Percentiles rank a stretch among this genome's conserved stretches.
Conservation (phyloP, 2,329 filamentous ascomycete genomes). For the Trichoderma brevicompactum region DNA sequence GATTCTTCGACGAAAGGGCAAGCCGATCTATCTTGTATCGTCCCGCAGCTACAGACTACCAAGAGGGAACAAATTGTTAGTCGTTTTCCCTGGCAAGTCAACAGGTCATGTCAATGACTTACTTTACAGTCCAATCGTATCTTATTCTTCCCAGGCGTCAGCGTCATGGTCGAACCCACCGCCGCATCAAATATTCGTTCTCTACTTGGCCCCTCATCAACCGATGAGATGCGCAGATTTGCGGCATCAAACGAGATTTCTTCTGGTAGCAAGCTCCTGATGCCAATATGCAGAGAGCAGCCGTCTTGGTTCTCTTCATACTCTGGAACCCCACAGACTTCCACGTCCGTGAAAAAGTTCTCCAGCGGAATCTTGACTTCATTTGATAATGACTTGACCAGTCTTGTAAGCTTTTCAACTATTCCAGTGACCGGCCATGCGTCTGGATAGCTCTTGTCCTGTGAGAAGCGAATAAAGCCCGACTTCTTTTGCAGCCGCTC, state of each 20-base stretch:
- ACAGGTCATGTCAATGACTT: slow-evolving; percentile 31
- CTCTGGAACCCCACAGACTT: slow-evolving; percentile 68
- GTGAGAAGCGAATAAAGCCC: slow-evolving; percentile 32
- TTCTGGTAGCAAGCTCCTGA: slow-evolving; percentile 75
- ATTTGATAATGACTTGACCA: slow-evolving; percentile 52
- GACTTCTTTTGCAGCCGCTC: slow-evolving; percentile 50
- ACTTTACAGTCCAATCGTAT: slow-evolving; percentile 45
- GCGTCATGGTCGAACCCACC: slow-evolving; percentile 33
- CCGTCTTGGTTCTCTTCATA: slow-evolving; percentile 76
- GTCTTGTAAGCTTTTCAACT: slow-evolving; percentile 52
- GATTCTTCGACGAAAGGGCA: slow-evolving; percentile 64
- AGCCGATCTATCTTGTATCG: slow-evolving; percentile 77
- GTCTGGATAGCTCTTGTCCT: slow-evolving; percentile 35
- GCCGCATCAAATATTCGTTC: slow-evolving; percentile 54
- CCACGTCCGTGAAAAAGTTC: slow-evolving; percentile 73
- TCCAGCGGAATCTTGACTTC: slow-evolving; percentile 71
- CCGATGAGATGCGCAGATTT: slow-evolving; percentile 65
- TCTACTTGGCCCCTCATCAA: slow-evolving; percentile 58
- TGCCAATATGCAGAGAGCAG: slow-evolving; percentile 69
- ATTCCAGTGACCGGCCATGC: slow-evolving; percentile 51
- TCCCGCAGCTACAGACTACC: slow-evolving; percentile 68
- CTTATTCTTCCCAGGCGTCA: slow-evolving; percentile 55
- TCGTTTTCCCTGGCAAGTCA: slow-evolving; percentile 10
- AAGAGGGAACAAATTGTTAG: slow-evolving; percentile 35
- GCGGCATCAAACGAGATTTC: slow-evolving; percentile 68